Percentiles rank a stretch among this genome's conserved stretches.
Evolutionary conservation across 106 monocot genomes (phyloP).

Genomic region (Dendrobium officinale): DNA sequence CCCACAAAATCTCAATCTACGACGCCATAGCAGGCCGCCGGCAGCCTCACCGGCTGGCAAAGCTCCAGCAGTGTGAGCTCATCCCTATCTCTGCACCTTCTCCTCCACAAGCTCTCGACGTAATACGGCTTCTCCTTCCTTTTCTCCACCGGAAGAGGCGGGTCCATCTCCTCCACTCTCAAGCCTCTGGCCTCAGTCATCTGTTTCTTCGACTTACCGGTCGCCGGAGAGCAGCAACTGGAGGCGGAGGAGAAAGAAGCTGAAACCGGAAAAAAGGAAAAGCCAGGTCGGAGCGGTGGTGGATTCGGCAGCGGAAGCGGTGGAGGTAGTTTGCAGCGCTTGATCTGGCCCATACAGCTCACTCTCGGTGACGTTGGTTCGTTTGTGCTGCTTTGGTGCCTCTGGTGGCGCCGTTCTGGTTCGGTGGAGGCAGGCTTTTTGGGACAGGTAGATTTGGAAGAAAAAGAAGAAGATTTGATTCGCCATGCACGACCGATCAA

Average conservation of each 20-base stretch:
- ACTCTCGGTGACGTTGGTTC: slow-evolving; percentile 26
- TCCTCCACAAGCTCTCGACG: slow-evolving; percentile 23
- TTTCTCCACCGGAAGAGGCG: slow-evolving; percentile 24
- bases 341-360: slow-evolving; percentile 37
- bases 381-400: not conserved
- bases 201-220: not conserved
- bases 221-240: not conserved
- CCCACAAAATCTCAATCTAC: not conserved
- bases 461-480: not conserved
- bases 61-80: not conserved
- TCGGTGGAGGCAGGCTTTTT: not conserved
- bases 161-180: slow-evolving; percentile 16
- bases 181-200: not conserved
- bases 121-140: not conserved
- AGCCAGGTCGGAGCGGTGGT: not conserved
- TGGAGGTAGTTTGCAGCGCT: not conserved
- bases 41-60: not conserved
- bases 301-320: not conserved
- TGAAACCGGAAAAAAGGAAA: not conserved
- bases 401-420: not conserved
- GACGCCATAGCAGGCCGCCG: not conserved
- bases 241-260: not conserved
- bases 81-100: slow-evolving; percentile 7
- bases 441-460: no score
- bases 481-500: not conserved